phyloP scores from a whole-genome alignment of 768 basidiomycete genomes.

The Nidula microcarpa region DNA sequence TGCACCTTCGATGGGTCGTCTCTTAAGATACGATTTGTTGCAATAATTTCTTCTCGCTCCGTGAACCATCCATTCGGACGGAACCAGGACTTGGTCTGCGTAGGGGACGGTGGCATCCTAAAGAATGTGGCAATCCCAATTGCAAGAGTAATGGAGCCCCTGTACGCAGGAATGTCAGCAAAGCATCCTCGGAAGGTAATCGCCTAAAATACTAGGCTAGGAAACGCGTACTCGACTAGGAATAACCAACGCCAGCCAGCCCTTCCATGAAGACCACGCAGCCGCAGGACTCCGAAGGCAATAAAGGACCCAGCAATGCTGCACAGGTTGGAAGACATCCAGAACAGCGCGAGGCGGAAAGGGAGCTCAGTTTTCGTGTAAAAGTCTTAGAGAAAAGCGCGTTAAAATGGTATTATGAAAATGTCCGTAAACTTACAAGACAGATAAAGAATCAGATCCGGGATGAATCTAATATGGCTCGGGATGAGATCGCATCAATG shows the following conservation, averaged over 20 bases:
- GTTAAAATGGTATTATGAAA: no score
- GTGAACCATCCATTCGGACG: conserved; percentile 63
- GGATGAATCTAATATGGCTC: conserved; percentile 9
- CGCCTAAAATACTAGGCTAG: neutral
- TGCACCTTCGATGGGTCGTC: conserved; percentile 59
- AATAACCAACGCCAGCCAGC: conserved; percentile 57
- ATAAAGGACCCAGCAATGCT: conserved; percentile 50
- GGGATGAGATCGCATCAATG: neutral
- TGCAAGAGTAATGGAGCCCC: conserved; percentile 45
- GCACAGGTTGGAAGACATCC: conserved; percentile 45
- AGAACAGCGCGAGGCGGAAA: conserved; percentile 52
- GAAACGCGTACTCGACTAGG: neutral
- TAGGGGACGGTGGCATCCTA: conserved; percentile 58
- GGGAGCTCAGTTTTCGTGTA: conserved; percentile 61
- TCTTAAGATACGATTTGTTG: conserved; percentile 56
- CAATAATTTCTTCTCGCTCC: conserved; percentile 57
- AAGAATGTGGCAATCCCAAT: conserved; percentile 56
- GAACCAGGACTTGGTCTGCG: conserved; percentile 56
- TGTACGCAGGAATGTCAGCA: conserved; percentile 5
- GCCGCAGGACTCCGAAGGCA: conserved; percentile 57
- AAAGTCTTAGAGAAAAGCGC: conserved; percentile 37
- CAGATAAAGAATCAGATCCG: conserved; percentile 58
- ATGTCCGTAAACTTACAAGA: conserved; percentile 32
- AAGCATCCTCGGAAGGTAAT: neutral
- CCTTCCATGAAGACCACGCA: conserved; percentile 50